Evolutionary conservation across 75 land plant species (phyloP), one percentile per base, ranked within the genome.

Genomic region (Gnetum montanum): DNA sequence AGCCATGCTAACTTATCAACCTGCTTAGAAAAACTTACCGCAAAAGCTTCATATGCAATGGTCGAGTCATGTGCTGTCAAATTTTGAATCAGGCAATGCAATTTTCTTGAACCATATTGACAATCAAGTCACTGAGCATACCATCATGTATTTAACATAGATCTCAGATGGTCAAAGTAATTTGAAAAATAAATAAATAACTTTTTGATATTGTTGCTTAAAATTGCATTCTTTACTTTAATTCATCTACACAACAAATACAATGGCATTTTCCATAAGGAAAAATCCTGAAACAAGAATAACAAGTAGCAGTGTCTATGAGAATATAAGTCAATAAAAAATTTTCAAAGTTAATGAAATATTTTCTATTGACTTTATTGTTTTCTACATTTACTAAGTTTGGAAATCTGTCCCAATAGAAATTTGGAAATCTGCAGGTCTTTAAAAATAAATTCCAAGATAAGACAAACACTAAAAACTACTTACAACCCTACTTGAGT

Each of bases 161-260:
- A 33, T 31, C 50, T 45, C n/a, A 60, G 27, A 26, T 60, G 49
- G 13, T 60, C 62, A 20, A 48, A 60, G 20, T 56, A 54, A 27
- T 60, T 60, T 43, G 50, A 48, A 45, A 51, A 60, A 60, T 46
- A 45, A 27, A 31, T 25, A 27, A 60, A 46, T 28, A 18, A 19
- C 16, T 29, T 30, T 13, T 48, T 45, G n/a, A 44, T 31, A 25
- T 31, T 33, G 6, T 12, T 28, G 18, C n/a, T 23, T 19, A 60
- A 20, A 49, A 45, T 58, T 27, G 53, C 55, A 58, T 25, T 47
- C 31, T 45, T 60, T 12, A 60, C 15, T 44, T 44, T 26, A 20
- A 60, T 18, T 56, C 62, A 60, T 31, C 62, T 60, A 56, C 23
- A 31, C 46, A 31, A 43, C 50, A 60, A 48, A 60, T n/a, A n/a